These are phyloP conservation scores for Ceratobasidium sp. DNA, from an alignment of 1,284 basidiomycete genomes.

Conservation along the genomic window DNA sequence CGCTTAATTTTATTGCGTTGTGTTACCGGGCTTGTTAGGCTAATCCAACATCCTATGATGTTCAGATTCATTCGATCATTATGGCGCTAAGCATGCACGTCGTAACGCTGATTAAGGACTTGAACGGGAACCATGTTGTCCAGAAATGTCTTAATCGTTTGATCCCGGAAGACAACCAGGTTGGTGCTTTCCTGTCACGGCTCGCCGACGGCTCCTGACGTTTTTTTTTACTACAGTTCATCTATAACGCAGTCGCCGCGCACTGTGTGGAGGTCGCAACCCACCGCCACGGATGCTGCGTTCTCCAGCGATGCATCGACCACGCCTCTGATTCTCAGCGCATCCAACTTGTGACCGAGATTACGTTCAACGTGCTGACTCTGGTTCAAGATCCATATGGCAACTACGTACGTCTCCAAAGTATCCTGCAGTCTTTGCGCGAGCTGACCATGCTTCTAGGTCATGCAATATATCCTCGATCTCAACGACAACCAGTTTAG, in stretches of 20 bases:
- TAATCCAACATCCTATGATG: constrained; percentile 64
- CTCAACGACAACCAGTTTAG: constrained; percentile 98
- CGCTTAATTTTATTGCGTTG: constrained; percentile 27
- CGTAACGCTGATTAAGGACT: constrained; percentile 98
- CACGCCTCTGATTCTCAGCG: constrained; percentile 97
- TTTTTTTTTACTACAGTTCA: constrained; percentile 85
- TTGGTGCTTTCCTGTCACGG: constrained; percentile 55
- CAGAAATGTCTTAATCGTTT: constrained; percentile 99
- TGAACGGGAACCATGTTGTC: constrained; percentile 99
- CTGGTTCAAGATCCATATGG: constrained; percentile 99
- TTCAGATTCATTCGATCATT: constrained; percentile 98
- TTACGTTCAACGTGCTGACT: constrained; percentile 97
- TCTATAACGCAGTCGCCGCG: constrained; percentile 98
- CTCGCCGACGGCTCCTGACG: constrained; percentile 42
- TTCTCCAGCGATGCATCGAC: constrained; percentile 98
- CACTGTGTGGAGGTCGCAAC: constrained; percentile 99
- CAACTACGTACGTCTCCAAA: constrained; percentile 78
- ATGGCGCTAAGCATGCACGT: constrained; percentile 97
- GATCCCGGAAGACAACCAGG: constrained; percentile 97
- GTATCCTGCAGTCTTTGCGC: not conserved
- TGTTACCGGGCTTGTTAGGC: constrained; percentile 28
- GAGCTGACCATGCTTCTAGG: constrained; percentile 62
- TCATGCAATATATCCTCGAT: constrained; percentile 97
- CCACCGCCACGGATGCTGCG: constrained; percentile 99
- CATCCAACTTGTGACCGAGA: constrained; percentile 97